Percentiles rank a stretch among this genome's conserved stretches.
Evolutionary conservation across 2,329 filamentous ascomycete genomes (phyloP).

Genomic region (Basipetospora chlamydospora): DNA sequence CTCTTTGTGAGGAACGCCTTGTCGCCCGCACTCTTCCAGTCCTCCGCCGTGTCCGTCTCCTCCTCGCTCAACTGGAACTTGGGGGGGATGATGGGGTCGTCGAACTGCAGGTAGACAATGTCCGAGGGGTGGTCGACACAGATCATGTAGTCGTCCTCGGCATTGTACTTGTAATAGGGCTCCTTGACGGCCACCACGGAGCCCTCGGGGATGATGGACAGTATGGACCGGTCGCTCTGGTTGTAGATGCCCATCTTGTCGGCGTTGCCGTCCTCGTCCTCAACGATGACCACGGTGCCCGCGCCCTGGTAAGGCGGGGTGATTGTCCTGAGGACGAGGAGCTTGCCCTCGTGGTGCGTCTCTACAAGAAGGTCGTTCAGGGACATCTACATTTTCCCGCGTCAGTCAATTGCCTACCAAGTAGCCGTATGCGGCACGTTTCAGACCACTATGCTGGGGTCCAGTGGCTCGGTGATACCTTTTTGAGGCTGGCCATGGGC

Average conservation of each 20-base stretch:
- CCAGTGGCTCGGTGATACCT: constrained; percentile 5
- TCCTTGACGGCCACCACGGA: constrained; percentile 21
- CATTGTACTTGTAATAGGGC: constrained; percentile 20
- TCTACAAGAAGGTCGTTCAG: constrained; percentile 17
- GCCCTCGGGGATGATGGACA: constrained; percentile 17
- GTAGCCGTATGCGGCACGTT: too few relatives aligned
- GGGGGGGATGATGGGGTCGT: constrained; percentile 17
- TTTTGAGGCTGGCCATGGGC: constrained; percentile 6
- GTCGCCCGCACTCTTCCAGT: constrained; percentile 11
- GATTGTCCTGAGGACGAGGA: constrained; percentile 16
- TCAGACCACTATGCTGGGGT: background rate
- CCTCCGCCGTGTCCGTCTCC: constrained; percentile 9
- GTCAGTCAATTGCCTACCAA: background rate
- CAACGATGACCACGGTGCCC: constrained; percentile 19
- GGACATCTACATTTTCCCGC: constrained; percentile 11
- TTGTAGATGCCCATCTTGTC: constrained; percentile 24
- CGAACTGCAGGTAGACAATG: constrained; percentile 14
- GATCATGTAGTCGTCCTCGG: constrained; percentile 17
- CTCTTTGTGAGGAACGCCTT: constrained; percentile 15
- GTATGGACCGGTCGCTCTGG: constrained; percentile 16
- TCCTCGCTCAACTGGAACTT: constrained; percentile 11
- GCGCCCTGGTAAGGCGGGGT: constrained; percentile 18
- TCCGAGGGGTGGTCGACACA: constrained; percentile 22
- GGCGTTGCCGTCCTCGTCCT: constrained; percentile 20
- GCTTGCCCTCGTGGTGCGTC: constrained; percentile 19